Conservation (phyloP, 1,284 basidiomycete genomes). For the Leccinum solheimii region DNA sequence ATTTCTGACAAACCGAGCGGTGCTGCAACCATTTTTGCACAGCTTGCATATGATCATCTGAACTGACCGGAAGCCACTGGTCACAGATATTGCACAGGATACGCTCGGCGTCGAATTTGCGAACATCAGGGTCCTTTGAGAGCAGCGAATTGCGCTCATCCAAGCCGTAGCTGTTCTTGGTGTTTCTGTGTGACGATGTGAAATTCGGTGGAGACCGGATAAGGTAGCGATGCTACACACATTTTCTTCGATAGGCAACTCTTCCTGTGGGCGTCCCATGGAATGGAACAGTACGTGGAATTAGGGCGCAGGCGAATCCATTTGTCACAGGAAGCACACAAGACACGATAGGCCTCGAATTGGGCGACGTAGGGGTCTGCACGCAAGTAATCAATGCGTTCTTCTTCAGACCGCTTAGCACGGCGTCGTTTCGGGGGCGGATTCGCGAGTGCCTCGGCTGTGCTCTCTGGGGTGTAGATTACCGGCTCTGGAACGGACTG, state of each 20-base stretch:
- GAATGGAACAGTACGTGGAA: conserved; percentile 81
- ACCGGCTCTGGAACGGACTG: conserved; percentile 38
- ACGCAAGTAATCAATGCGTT: conserved; percentile 71
- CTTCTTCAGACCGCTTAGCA: conserved; percentile 75
- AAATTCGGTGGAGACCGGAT: conserved; percentile 14
- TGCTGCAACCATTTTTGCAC: conserved; percentile 57
- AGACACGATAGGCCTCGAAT: conserved; percentile 75
- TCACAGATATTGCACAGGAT: conserved; percentile 68
- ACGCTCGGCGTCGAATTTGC: conserved; percentile 70
- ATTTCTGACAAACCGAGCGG: conserved; percentile 47
- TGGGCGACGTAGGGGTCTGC: conserved; percentile 73
- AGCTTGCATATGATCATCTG: conserved; percentile 53
- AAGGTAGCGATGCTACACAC: conserved; percentile 39
- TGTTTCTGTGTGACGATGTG: conserved; percentile 37
- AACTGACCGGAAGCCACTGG: conserved; percentile 56
- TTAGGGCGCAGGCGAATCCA: conserved; percentile 80
- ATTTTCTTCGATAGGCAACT: conserved; percentile 74
- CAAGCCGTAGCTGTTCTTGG: conserved; percentile 51
- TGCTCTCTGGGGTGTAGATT: conserved; percentile 44
- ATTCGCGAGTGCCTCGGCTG: conserved; percentile 41
- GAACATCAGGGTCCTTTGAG: conserved; percentile 61
- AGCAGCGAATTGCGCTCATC: conserved; percentile 60
- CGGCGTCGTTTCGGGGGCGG: conserved; percentile 62
- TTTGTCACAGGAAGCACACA: conserved; percentile 75
- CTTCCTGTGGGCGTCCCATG: conserved; percentile 78